A percentile compares a stretch with the other conserved stretches of the same genome.
These are phyloP conservation scores for Aspergillus unguis DNA, from an alignment of 2,329 filamentous ascomycete genomes.

Conservation along the genomic window DNA sequence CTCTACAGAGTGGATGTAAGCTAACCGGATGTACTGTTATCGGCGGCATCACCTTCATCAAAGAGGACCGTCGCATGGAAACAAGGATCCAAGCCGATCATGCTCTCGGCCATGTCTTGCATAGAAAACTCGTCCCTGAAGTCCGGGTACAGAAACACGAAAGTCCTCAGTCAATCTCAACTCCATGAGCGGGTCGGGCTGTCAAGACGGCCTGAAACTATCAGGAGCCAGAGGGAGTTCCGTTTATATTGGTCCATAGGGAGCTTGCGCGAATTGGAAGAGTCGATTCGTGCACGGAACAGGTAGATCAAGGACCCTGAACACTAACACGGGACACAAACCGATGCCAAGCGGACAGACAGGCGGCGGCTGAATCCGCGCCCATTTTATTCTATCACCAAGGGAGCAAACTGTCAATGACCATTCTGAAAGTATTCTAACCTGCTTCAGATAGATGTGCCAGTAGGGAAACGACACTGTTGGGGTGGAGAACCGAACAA, in stretches of 20 bases:
- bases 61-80: not conserved
- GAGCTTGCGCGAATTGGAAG: too few relatives aligned
- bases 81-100: not conserved
- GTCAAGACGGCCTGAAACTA: not conserved
- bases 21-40: not conserved
- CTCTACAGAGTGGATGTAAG: not conserved
- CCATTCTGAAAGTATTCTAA: not conserved
- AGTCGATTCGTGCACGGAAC: too few relatives aligned
- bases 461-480: not conserved
- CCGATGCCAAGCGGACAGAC: too few relatives aligned
- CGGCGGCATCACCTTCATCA: not conserved
- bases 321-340: too few relatives aligned
- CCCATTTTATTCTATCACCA: not conserved
- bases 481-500: not conserved
- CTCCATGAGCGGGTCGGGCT: not conserved
- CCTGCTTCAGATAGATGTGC: slow-evolving; percentile 5
- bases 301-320: too few relatives aligned
- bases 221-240: not conserved
- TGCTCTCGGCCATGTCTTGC: not conserved
- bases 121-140: not conserved
- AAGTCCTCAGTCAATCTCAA: not conserved
- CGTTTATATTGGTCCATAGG: too few relatives aligned
- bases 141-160: not conserved
- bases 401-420: not conserved
- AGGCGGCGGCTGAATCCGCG: not conserved